Evolutionary conservation across 2,329 filamentous ascomycete species (phyloP).

Genomic region (Penicillium sp.): DNA sequence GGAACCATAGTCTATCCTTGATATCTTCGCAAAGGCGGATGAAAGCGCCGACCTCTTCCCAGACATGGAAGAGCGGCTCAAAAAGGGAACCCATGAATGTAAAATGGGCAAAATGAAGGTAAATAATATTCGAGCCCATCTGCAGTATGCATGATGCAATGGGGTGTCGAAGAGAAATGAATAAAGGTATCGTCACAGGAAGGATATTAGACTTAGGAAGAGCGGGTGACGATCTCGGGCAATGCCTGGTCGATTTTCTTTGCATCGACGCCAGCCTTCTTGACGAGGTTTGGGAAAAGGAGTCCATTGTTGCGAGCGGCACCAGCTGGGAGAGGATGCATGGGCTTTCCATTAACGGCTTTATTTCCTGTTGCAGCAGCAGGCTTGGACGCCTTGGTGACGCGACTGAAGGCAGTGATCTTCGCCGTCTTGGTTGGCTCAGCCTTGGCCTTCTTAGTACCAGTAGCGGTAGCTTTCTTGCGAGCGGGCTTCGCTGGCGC

Average conservation of each 20-base stretch:
- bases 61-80: not conserved
- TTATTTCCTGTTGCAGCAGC: conserved; percentile 24
- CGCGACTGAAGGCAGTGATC: conserved; percentile 32
- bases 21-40: conserved; percentile 28
- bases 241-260: not conserved
- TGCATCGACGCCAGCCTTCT: conserved; percentile 14
- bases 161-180: not conserved
- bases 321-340: conserved; percentile 33
- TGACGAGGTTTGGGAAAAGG: conserved; percentile 26
- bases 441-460: conserved; percentile 8
- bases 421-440: conserved; percentile 23
- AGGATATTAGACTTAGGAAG: conserved; percentile 4
- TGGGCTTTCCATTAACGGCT: conserved; percentile 28
- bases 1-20: conserved; percentile 32
- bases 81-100: conserved; percentile 4
- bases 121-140: conserved; percentile 5
- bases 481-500: conserved; percentile 22
- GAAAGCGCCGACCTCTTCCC: not conserved
- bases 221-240: conserved; percentile 1
- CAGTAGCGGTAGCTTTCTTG: conserved; percentile 16
- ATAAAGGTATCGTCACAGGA: conserved; percentile 2
- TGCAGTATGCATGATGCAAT: conserved; percentile 16
- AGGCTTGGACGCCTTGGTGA: conserved; percentile 30
- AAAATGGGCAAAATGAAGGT: conserved; percentile 7
- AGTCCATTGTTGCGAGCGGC: conserved; percentile 36